Evolutionary conservation across 2,329 filamentous ascomycete species (phyloP), one percentile per base, ranked within the genome.

Genomic region (Hypoxylon sp.): DNA sequence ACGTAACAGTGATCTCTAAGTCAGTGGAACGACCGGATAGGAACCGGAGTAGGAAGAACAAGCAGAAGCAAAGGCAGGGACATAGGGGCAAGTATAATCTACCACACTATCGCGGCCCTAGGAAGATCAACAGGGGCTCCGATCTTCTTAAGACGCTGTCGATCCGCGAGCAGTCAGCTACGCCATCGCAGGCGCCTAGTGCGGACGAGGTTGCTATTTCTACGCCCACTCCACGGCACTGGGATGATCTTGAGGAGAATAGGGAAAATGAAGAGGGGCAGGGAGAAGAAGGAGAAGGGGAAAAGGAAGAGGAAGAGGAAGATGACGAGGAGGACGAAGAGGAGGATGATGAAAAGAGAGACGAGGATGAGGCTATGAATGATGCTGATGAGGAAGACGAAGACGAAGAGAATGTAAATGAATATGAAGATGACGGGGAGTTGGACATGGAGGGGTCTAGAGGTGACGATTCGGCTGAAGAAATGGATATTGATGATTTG

Each of bases 1-100:
- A 87, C 14, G 89, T 92, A 26, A 91, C 90, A 0, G 83, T 90
- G 3, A 63, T 76, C 10, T 75, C 74, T 1, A 71, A 70, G 52
- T 69, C 65, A 46, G 37, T 57, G n/a, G 65, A 72, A 26, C 48
- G 65, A 17, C 47, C 47, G 1, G 17, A 51, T n/a, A 46, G 35
- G 19, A 60, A 54, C 13, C 46, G 48, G 14, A 19, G 6, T 31
- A 46, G 60, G 26, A 64, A 59, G 19, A 31, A n/a, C 14, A 35
- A 46, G 33, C 26, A 42, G 19, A 59, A 35, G 33, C 13, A 26
- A 4, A 62, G 52, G 37, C 57, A 50, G 52, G 64, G 64, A 35
- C 63, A 63, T 33, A 59, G 65, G 2, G 68, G 68, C 3, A 66
- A 68, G 42, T 68, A 57, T 35, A 70, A 68, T 14, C 33, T 70